These are phyloP conservation scores for Leishmania arabica DNA, from an alignment of 208 protist genomes.

Conservation along the genomic window DNA sequence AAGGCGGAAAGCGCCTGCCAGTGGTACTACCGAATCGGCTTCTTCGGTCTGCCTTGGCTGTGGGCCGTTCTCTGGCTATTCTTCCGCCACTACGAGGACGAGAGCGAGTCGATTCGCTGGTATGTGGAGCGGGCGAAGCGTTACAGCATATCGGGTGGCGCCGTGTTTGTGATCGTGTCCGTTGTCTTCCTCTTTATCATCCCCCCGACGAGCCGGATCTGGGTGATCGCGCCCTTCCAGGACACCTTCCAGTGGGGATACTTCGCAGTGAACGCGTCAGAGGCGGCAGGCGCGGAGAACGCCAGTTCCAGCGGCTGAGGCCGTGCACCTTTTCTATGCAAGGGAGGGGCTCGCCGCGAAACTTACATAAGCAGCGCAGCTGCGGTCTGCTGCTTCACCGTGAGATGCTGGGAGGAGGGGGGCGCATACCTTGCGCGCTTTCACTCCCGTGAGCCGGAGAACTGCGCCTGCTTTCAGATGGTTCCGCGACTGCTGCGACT, in stretches of 20 bases:
- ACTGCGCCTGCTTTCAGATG: neutral
- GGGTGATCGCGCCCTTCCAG: constrained; percentile 36
- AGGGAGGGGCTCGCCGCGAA: neutral
- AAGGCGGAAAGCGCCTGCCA: constrained; percentile 26
- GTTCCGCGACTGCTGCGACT: neutral
- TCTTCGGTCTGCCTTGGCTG: constrained; percentile 34
- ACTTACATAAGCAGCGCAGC: neutral
- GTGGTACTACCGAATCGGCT: constrained; percentile 34
- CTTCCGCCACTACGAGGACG: constrained; percentile 25
- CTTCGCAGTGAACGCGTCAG: constrained; percentile 30
- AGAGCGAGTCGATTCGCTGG: constrained; percentile 34
- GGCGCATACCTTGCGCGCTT: neutral
- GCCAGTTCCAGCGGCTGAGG: neutral
- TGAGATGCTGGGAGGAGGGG: neutral
- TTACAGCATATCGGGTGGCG: constrained; percentile 1
- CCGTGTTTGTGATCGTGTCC: constrained; percentile 11
- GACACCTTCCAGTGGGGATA: constrained; percentile 32
- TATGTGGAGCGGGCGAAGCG: constrained; percentile 24
- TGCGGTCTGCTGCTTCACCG: neutral
- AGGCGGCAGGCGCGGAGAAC: neutral
- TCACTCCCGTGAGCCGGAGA: neutral
- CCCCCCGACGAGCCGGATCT: constrained; percentile 22
- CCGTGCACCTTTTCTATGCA: neutral
- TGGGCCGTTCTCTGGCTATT: constrained; percentile 32
- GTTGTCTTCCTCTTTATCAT: constrained; percentile 8